Evolutionary conservation across 805 yeast genomes (phyloP).

Genomic region (Tetrapisispora phaffii): DNA sequence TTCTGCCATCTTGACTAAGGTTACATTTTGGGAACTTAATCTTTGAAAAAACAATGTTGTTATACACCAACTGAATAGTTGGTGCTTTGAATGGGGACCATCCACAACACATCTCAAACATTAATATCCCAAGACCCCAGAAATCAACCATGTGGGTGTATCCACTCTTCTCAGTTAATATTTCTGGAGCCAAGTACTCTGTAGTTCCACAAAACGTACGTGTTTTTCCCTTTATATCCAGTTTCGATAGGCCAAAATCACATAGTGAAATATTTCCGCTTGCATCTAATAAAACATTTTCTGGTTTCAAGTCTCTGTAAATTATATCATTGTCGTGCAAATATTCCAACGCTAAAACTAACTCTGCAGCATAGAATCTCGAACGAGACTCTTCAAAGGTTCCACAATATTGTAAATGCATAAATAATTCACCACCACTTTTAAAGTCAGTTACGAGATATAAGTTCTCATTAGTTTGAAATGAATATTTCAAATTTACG

Average conservation of each 20-base stretch:
- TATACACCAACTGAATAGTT: conserved; percentile 96
- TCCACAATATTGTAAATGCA: conserved; percentile 96
- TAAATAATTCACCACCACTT: conserved; percentile 95
- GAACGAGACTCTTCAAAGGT: conserved; percentile 89
- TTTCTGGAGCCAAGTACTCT: conserved; percentile 95
- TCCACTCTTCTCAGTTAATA: conserved; percentile 89
- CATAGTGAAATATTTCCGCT: conserved; percentile 95
- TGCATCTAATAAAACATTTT: conserved; percentile 88
- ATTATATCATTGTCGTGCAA: conserved; percentile 92
- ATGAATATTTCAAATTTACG: conserved; percentile 90
- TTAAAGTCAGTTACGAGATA: conserved; percentile 93
- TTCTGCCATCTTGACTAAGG: conserved; percentile 81
- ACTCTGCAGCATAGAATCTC: conserved; percentile 91
- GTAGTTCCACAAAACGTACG: conserved; percentile 98
- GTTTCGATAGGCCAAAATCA: conserved; percentile 94
- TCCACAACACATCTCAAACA: conserved; percentile 98
- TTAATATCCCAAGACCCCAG: conserved; percentile 94
- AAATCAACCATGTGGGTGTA: conserved; percentile 98
- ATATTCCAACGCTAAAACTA: conserved; percentile 86
- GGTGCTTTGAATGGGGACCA: conserved; percentile 99
- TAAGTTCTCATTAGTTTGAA: conserved; percentile 87
- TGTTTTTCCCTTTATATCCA: conserved; percentile 79
- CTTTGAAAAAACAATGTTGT: conserved; percentile 96
- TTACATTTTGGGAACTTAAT: conserved; percentile 96
- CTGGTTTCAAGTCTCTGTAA: conserved; percentile 94